Conservation (phyloP, 306 rosid genomes). For the Lathyrus sativus region DNA sequence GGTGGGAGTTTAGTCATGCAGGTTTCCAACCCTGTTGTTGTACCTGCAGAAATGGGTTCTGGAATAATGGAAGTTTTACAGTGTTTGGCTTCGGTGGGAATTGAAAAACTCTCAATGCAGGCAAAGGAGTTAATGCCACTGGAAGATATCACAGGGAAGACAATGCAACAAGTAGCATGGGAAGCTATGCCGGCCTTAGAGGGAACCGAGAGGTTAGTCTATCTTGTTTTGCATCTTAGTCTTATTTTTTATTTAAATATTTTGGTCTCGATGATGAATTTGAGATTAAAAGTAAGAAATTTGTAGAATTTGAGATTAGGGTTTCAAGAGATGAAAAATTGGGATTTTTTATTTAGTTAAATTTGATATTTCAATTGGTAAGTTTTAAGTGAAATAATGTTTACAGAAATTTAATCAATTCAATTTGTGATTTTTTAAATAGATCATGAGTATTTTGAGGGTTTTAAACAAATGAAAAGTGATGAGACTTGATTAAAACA, state of each 20-base stretch:
- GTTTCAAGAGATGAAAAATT: neutral
- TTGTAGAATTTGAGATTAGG: neutral
- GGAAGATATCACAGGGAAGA: constrained; percentile 94
- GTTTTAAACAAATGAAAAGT: neutral
- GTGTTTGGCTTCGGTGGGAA: constrained; percentile 88
- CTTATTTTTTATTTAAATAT: too few relatives aligned
- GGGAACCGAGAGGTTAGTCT: constrained; percentile 71
- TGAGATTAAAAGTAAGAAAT: neutral
- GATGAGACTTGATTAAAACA: neutral
- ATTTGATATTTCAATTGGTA: neutral
- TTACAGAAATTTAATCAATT: neutral
- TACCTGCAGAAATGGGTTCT: constrained; percentile 99
- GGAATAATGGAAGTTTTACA: constrained; percentile 79
- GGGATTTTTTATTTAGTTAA: neutral
- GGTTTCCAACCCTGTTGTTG: constrained; percentile 94
- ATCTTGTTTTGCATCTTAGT: constrained; percentile 32
- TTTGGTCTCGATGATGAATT: too few relatives aligned
- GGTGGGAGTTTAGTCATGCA: constrained; percentile 90
- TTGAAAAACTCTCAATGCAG: constrained; percentile 97
- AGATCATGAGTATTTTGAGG: neutral
- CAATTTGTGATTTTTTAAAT: neutral
- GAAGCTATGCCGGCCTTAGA: constrained; percentile 75
- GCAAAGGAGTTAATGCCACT: constrained; percentile 93
- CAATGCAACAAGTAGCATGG: constrained; percentile 94
- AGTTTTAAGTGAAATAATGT: neutral